Base-by-base conservation (phyloP, 2,329 filamentous ascomycete genomes). In the Nigrospora sphaerica region DNA sequence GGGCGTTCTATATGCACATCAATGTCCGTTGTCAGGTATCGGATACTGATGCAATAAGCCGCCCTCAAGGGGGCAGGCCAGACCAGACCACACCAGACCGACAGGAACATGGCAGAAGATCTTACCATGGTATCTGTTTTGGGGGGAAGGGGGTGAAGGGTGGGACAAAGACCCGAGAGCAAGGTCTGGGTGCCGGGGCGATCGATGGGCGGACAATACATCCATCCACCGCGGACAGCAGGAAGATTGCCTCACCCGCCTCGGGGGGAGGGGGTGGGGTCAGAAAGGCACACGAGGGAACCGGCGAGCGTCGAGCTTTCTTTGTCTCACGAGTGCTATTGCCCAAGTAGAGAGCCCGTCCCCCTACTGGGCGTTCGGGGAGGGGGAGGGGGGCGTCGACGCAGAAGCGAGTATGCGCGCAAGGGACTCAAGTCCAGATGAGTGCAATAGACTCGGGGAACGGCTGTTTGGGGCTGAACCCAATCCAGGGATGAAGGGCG, bases 1-100 rank as follows among this genome's bases (percentile, higher is more conserved):
- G 61, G 54, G 61, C 62, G 59, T 60, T 62, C 62, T 65, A 60
- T 52, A 59, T 49, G 54, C 55, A 53, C 54, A 57, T 64, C 60
- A 66, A 63, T 54, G 23, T 10, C 49, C 49, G 56, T 56, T 54
- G 61, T 52, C 54, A 45, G 47, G 49, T 46, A 53, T 49, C 49
- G 54, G 54, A 57, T 52, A 59, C 23, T 28, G 23, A 28, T 60
- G 58, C 54, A 58, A 60, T 62, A 61, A 60, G 57, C 58, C 54
- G 58, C 57, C 53, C 54, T 49, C 45, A 48, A 47, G 28, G 33
- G 37, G 42, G 42, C 42, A 31, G 40, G 32, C 40, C 40, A 33
- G 40, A 33, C 32, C 32, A 42, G 23, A 10, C 23, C 23, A 28
- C 23, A 28, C 23, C 23, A 45, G 48, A 42, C 39, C 47, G 50